Evolutionary conservation across 805 yeast species (phyloP).

Genomic region (Sugiyamaella boreocaroliniensis): DNA sequence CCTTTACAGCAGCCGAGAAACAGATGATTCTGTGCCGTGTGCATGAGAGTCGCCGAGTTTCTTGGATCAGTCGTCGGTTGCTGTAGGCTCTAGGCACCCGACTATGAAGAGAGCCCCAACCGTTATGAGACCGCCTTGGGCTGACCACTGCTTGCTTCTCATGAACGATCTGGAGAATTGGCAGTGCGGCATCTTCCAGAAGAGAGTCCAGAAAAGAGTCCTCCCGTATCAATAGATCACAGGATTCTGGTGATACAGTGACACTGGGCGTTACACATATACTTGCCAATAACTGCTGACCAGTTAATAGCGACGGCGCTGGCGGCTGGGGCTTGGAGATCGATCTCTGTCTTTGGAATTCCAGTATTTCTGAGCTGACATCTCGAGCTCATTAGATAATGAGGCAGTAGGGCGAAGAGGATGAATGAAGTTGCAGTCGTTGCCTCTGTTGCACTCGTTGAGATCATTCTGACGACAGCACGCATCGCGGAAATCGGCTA

Average conservation of each 20-base stretch:
- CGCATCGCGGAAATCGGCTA: constrained; percentile 60
- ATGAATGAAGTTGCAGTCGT: constrained; percentile 84
- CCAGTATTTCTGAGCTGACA: constrained; percentile 32
- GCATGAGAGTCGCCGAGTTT: too few species aligned
- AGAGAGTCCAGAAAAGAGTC: too few species aligned
- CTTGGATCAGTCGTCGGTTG: too few species aligned
- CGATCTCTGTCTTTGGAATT: background rate
- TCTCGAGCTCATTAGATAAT: constrained; percentile 38
- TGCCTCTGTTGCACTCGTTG: constrained; percentile 66
- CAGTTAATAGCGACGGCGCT: background rate
- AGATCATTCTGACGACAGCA: constrained; percentile 66
- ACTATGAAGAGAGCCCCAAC: too few species aligned
- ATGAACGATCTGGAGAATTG: too few species aligned
- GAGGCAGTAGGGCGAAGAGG: constrained; percentile 48
- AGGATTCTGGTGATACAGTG: background rate
- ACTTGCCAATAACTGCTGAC: background rate
- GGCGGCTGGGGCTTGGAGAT: background rate
- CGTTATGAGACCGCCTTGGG: too few species aligned
- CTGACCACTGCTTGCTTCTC: too few species aligned
- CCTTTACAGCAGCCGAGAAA: too few species aligned
- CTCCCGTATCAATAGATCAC: too few species aligned
- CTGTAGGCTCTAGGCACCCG: too few species aligned
- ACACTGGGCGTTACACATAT: background rate
- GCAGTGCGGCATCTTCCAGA: too few species aligned
- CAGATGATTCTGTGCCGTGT: too few species aligned